Conservation (phyloP, 2,329 filamentous ascomycete genomes). For the Thelonectria rubi region DNA sequence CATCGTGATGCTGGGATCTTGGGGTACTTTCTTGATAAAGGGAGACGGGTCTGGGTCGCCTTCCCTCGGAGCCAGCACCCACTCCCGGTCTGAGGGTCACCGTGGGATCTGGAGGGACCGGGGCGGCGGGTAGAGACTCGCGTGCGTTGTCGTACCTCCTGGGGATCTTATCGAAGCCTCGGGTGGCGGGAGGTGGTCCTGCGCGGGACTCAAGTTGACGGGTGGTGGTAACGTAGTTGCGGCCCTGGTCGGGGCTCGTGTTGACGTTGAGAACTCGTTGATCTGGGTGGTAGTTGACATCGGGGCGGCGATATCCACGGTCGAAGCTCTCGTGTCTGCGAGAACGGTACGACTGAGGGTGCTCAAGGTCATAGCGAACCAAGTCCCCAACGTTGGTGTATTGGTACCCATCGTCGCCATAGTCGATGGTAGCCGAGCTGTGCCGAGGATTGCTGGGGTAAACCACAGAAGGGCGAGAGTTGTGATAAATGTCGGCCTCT, state of each 20-base stretch:
- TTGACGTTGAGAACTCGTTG: constrained; percentile 57
- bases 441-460: constrained; percentile 57
- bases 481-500: constrained; percentile 57
- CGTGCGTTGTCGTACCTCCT: constrained; percentile 58
- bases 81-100: constrained; percentile 32
- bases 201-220: constrained; percentile 53
- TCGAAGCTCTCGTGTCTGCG: constrained; percentile 65
- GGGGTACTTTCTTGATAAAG: constrained; percentile 61
- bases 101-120: constrained; percentile 49
- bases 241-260: constrained; percentile 54
- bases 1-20: constrained; percentile 56
- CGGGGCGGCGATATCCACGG: constrained; percentile 63
- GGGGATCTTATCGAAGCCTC: constrained; percentile 76
- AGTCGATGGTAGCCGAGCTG: constrained; percentile 57
- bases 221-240: constrained; percentile 50
- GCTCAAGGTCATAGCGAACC: constrained; percentile 68
- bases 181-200: constrained; percentile 73
- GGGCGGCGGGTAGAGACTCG: constrained; percentile 54
- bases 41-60: constrained; percentile 57
- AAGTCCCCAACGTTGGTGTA: constrained; percentile 72
- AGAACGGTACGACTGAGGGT: constrained; percentile 53
- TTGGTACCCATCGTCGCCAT: constrained; percentile 68
- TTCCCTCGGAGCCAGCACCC: constrained; percentile 31
- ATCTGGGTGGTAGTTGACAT: constrained; percentile 61
- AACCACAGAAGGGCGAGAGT: constrained; percentile 55